Percentiles rank a stretch among this genome's conserved stretches.
Evolutionary conservation across 805 yeast species (phyloP).

Genomic region (Monosporozyma aquatica): DNA sequence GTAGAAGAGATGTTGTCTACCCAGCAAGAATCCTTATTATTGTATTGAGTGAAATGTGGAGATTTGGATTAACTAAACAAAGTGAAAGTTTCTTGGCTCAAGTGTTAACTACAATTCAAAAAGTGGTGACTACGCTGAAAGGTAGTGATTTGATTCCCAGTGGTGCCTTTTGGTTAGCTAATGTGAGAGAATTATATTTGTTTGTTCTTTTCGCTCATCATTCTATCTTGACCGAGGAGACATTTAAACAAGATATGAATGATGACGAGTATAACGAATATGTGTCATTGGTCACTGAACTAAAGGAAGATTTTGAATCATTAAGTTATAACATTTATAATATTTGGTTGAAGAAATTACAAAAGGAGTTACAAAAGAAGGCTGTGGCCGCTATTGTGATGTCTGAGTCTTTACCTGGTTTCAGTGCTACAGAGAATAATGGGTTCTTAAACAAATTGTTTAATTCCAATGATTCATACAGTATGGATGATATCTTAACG

Average conservation of each 20-base stretch:
- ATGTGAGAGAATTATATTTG: constrained; percentile 89
- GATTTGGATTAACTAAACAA: constrained; percentile 86
- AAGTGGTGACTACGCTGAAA: constrained; percentile 64
- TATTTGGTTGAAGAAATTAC: constrained; percentile 94
- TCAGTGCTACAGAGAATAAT: constrained; percentile 71
- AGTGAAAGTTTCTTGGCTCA: constrained; percentile 86
- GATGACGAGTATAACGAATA: constrained; percentile 86
- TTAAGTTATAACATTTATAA: constrained; percentile 89
- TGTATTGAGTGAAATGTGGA: constrained; percentile 94
- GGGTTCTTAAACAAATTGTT: constrained; percentile 81
- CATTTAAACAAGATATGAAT: constrained; percentile 73
- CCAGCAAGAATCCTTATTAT: constrained; percentile 93
- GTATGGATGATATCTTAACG: constrained; percentile 90
- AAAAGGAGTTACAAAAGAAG: constrained; percentile 80
- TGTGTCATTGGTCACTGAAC: constrained; percentile 77
- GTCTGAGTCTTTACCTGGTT: constrained; percentile 93
- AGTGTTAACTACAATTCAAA: constrained; percentile 79
- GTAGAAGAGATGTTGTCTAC: constrained; percentile 85
- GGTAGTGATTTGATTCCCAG: constrained; percentile 83
- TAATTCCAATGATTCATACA: constrained; percentile 58
- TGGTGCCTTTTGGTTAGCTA: constrained; percentile 96
- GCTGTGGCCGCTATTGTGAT: constrained; percentile 91
- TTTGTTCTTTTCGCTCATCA: constrained; percentile 90
- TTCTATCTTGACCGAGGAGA: constrained; percentile 79
- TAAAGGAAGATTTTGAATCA: constrained; percentile 88